Evolutionary conservation across 2,329 filamentous ascomycete genomes (phyloP), one percentile per base, ranked within the genome.

Genomic region (Apiospora hydei): DNA sequence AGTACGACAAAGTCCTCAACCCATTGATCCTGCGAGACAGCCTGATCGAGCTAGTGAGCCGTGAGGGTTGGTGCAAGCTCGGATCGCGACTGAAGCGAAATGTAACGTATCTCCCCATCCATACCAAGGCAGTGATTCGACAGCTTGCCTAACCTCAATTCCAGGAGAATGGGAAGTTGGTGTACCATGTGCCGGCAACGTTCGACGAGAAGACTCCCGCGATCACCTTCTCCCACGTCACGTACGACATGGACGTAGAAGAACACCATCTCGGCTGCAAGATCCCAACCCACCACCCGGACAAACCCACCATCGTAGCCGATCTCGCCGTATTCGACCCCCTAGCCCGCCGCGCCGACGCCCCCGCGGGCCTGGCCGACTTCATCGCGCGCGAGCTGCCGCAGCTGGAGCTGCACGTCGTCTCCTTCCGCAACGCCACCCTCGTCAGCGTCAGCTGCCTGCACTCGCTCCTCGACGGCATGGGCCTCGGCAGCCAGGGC

Each of bases 341-440:
- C 21, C 5, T 64, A 18, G 34, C 57, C 4, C 57, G 57, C 8
- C 57, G 57, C 16, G 57, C 57, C 34, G 57, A 64, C 34, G 57
- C 57, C 7, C 57, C 57, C 18, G 41, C n/a, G 21, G 34, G 21
- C 57, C 8, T 64, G 6, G 34, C 24, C 8, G 57, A 64, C 11
- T 64, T 64, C 57, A 64, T 64, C 34, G 4, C 11, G 30, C 30
- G 57, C 4, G 57, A 13, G 3, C 21, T 64, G 30, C 57, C 57
- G 18, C 57, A 64, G 57, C 57, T 64, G 57, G 57, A 64, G 57
- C 57, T 64, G 18, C 57, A 64, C 57, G 57, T 64, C 14, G 57
- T 64, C 16, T 64, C 57, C 18, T 64, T 64, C 11, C 57, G 57
- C 3, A 41, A 64, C 34, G 57, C 57, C 57, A 64, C 57, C 34